These are phyloP conservation scores for Phytophthora multivora DNA, from an alignment of 352 stramenopile genomes.

Conservation along the genomic window DNA sequence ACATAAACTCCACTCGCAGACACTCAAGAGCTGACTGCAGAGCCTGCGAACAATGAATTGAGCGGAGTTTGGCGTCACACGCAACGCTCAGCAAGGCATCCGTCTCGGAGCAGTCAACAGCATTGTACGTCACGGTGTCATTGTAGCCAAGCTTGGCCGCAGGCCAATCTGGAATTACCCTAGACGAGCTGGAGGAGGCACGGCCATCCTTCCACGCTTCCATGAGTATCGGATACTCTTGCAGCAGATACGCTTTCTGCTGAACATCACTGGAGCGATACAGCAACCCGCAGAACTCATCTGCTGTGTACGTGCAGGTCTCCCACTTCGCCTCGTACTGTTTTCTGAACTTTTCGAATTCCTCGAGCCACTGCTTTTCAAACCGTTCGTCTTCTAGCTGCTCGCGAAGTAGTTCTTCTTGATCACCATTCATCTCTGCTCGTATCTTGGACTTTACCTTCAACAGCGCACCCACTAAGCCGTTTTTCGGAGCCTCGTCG, in stretches of 20 bases:
- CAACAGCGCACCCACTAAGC: constrained; percentile 51
- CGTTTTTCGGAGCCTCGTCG: constrained; percentile 31
- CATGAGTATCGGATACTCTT: constrained; percentile 67
- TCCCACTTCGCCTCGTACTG: constrained; percentile 62
- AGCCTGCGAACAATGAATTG: constrained; percentile 37
- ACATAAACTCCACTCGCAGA: constrained; percentile 54
- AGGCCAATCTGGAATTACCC: constrained; percentile 50
- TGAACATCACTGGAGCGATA: constrained; percentile 57
- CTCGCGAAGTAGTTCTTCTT: constrained; percentile 38
- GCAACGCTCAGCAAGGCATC: background rate
- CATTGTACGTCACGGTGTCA: constrained; percentile 23
- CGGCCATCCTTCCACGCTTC: constrained; percentile 50
- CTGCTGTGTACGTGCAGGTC: constrained; percentile 66
- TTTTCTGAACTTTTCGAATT: constrained; percentile 55
- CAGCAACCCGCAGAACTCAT: constrained; percentile 71
- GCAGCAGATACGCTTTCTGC: constrained; percentile 47
- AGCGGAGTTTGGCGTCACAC: background rate
- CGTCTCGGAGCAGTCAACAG: background rate
- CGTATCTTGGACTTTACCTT: constrained; percentile 69
- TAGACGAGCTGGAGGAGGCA: constrained; percentile 16
- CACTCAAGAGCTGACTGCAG: constrained; percentile 34
- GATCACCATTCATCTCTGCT: constrained; percentile 54
- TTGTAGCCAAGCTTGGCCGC: constrained; percentile 23
- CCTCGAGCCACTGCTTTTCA: constrained; percentile 59
- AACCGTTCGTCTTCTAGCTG: constrained; percentile 55